Base-by-base conservation (phyloP, 331 rosid species). In the Quercus phellos region DNA sequence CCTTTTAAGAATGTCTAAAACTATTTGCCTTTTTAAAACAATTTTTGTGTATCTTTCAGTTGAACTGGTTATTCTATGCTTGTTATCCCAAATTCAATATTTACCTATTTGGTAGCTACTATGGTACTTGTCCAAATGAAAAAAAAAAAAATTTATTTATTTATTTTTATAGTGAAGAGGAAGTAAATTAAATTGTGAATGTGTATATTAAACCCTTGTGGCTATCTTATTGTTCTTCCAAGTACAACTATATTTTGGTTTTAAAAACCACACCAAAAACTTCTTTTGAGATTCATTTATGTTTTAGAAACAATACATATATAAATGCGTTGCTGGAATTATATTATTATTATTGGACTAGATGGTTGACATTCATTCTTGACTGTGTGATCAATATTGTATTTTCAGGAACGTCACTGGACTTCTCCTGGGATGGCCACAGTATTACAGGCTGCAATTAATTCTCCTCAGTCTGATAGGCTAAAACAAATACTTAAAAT, bases 361-460 rank as follows among this genome's bases (percentile, higher is more conserved):
- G 51, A 29, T 80, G 34, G 72, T 77, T 70, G 73, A 68, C 66
- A 12, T 60, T 72, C 55, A 29, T 55, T 79, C 66, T 30, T 70
- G 29, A 78, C 71, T 55, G 46, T 78, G 42, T 78, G 51, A 74
- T 74, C 83, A 66, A 51, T 83, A 50, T 74, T 51, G 12, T 78
- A 63, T 79, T 80, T 79, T 79, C 90, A 95, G 99, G 99, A 92
- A 80, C 97, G 98, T 58, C 99, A 90, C 81, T 93, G 97, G 99
- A 85, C 89, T 42, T 95, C 99, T 88, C 97, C 98, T 43, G 95
- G 83, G 80, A 89, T 95, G 90, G 77, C 89, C 34, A 78, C 93
- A 42, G 79, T 84, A 54, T 76, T 95, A 60, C 90, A 89, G 87
- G 75, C 88, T 71, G 90, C 94, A 68, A 84, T 85, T 74, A 88